These are phyloP conservation scores for Pleurotus salmoneostramineus DNA, from an alignment of 768 basidiomycete genomes.

Conservation along the genomic window DNA sequence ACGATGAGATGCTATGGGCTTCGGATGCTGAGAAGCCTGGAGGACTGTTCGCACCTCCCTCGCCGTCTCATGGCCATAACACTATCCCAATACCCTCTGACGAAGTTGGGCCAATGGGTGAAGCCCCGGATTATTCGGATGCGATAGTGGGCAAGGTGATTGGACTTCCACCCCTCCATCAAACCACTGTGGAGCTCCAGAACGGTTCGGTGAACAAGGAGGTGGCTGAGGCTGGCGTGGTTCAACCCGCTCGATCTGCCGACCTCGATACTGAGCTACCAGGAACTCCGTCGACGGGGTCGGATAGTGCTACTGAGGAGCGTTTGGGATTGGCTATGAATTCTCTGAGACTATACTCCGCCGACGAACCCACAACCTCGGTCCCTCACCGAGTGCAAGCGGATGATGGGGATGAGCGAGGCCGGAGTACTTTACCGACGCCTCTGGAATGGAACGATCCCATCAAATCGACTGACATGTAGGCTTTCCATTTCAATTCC, in stretches of 20 bases:
- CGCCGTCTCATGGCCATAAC: slow-evolving; percentile 14
- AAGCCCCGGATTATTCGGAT: slow-evolving; percentile 18
- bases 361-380: not conserved
- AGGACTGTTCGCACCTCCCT: slow-evolving; percentile 8
- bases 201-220: not conserved
- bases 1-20: slow-evolving; percentile 52
- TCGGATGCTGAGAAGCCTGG: slow-evolving; percentile 35
- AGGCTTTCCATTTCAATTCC: slow-evolving; percentile 13
- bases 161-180: not conserved
- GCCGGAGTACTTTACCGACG: slow-evolving; percentile 49
- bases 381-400: not conserved
- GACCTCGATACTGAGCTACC: slow-evolving; percentile 2
- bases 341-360: slow-evolving; percentile 2
- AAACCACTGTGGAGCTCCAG: not conserved
- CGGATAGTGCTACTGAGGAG: slow-evolving; percentile 11
- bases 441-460: slow-evolving; percentile 48
- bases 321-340: slow-evolving; percentile 4
- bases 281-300: slow-evolving; percentile 3
- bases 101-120: slow-evolving; percentile 40
- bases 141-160: not conserved
- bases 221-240: not conserved
- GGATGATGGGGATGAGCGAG: slow-evolving; percentile 30
- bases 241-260: not conserved
- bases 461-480: slow-evolving; percentile 40
- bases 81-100: slow-evolving; percentile 11